A percentile compares a stretch with the other conserved stretches of the same genome.
phyloP scores from a whole-genome alignment of 768 basidiomycete species.

The Termitomyces sp. region DNA sequence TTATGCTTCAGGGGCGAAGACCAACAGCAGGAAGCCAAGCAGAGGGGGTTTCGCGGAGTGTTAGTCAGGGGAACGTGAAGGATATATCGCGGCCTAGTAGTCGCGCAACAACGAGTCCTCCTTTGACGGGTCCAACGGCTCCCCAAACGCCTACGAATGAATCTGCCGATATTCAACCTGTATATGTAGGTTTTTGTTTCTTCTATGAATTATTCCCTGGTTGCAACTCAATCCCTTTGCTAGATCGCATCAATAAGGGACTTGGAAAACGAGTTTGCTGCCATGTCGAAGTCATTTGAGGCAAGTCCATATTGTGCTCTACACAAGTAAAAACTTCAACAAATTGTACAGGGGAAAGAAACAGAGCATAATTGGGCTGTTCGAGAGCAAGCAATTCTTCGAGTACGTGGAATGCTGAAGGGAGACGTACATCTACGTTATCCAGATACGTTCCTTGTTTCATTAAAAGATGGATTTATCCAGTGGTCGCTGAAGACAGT shows the following conservation, averaged over 20 bases:
- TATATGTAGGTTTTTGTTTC: constrained; percentile 49
- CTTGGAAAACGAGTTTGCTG: constrained; percentile 77
- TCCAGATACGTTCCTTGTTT: constrained; percentile 65
- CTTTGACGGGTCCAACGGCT: constrained; percentile 30
- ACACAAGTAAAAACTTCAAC: not conserved
- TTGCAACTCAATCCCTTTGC: not conserved
- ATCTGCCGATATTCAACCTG: constrained; percentile 46
- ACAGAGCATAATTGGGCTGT: constrained; percentile 93
- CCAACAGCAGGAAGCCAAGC: constrained; percentile 34
- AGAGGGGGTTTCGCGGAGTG: constrained; percentile 35
- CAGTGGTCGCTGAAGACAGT: constrained; percentile 76
- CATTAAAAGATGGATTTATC: constrained; percentile 72
- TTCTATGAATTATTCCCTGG: constrained; percentile 1
- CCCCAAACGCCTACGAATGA: constrained; percentile 33
- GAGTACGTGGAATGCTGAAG: constrained; percentile 85
- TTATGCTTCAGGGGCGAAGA: constrained; percentile 51
- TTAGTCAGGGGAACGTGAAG: constrained; percentile 43
- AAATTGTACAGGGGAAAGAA: constrained; percentile 72
- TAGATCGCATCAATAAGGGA: constrained; percentile 84
- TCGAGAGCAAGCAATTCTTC: constrained; percentile 70
- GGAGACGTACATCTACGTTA: constrained; percentile 77
- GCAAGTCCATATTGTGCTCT: constrained; percentile 30
- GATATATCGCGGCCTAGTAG: constrained; percentile 54
- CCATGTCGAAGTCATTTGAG: constrained; percentile 78
- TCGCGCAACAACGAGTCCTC: constrained; percentile 40